These are phyloP conservation scores for Globisporangium abappressorium DNA, from an alignment of 352 stramenopile species.

Conservation along the genomic window DNA sequence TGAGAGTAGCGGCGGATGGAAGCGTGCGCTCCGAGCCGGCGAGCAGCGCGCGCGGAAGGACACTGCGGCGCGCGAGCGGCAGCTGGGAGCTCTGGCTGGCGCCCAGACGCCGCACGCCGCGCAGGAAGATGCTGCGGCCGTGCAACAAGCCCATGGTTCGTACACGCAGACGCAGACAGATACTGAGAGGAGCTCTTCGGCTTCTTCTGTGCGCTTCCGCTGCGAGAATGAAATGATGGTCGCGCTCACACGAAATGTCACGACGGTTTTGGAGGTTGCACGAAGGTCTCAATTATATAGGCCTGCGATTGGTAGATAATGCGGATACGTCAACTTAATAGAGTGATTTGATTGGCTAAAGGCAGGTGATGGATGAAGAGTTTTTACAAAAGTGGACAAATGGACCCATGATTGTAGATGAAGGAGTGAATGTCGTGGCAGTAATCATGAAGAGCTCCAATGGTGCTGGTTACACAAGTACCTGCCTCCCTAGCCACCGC, in stretches of 20 bases:
- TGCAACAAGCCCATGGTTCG: slow-evolving; percentile 38
- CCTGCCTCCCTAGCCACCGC: no score
- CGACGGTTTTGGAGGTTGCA: background rate
- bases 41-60: slow-evolving; percentile 9
- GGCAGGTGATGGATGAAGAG: background rate
- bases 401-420: no score
- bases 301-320: background rate
- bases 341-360: slow-evolving; percentile 7
- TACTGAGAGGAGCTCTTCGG: background rate
- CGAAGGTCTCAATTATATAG: background rate
- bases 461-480: background rate
- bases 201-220: background rate
- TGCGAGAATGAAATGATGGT: background rate
- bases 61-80: background rate
- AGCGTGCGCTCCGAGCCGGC: slow-evolving; percentile 7
- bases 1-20: slow-evolving; percentile 10
- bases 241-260: background rate
- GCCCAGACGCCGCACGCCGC: slow-evolving; percentile 29
- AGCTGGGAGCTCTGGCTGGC: slow-evolving; percentile 16
- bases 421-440: background rate
- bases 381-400: no score
- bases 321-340: background rate
- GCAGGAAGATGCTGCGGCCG: slow-evolving; percentile 36
- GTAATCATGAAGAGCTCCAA: slow-evolving; percentile 3
- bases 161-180: background rate